Percentiles rank a stretch among this genome's conserved stretches.
Evolutionary conservation across 805 yeast species (phyloP).

Genomic region (Candida khao-thaluensis): DNA sequence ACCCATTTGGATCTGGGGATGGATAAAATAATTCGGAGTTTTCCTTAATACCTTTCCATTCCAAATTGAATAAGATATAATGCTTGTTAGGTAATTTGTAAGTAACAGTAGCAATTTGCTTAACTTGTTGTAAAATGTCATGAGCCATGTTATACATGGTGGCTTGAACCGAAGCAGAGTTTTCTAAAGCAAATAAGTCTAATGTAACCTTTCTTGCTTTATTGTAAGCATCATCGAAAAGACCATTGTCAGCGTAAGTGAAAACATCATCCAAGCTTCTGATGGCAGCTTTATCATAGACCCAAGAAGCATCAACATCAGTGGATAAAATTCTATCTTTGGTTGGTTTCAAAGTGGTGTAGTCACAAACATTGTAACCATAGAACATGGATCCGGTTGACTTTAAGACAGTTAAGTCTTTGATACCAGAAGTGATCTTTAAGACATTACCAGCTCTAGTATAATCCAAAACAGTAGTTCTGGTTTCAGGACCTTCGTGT

Average conservation of each 20-base stretch:
- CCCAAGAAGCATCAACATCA: constrained; percentile 75
- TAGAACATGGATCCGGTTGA: constrained; percentile 92
- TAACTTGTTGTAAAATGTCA: constrained; percentile 59
- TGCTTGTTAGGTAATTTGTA: constrained; percentile 90
- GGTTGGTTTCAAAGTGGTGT: constrained; percentile 83
- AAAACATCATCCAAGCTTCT: constrained; percentile 51
- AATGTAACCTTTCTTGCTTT: constrained; percentile 68
- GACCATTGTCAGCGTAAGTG: constrained; percentile 54
- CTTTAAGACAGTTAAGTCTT: constrained; percentile 80
- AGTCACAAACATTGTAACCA: constrained; percentile 83
- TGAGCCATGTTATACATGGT: constrained; percentile 93
- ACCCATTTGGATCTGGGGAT: constrained; percentile 88
- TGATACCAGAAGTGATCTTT: constrained; percentile 63
- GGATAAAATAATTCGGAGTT: constrained; percentile 88
- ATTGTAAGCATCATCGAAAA: constrained; percentile 65
- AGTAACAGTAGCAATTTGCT: constrained; percentile 60
- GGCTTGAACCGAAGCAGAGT: constrained; percentile 94
- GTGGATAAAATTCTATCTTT: constrained; percentile 85
- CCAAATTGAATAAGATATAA: constrained; percentile 74
- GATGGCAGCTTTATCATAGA: constrained; percentile 52
- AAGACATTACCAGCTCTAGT: constrained; percentile 51
- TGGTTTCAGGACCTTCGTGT: constrained; percentile 81
- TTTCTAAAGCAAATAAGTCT: constrained; percentile 76
- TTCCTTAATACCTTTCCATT: constrained; percentile 80
- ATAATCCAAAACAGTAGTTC: constrained; percentile 56